Conservation (phyloP, 2,329 filamentous ascomycete species). For the Colletotrichum somersetense region DNA sequence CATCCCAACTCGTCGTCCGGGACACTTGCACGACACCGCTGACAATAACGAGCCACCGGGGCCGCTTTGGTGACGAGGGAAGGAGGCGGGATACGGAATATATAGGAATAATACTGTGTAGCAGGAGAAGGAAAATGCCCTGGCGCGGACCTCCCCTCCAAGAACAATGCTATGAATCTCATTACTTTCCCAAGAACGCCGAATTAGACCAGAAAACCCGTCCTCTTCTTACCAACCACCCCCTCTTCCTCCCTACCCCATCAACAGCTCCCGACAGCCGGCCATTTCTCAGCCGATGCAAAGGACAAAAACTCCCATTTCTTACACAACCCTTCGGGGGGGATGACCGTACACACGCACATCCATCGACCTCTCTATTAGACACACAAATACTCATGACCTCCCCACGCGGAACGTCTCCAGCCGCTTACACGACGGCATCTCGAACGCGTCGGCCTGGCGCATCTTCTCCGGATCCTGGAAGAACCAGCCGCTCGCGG, state of each 20-base stretch:
- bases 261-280: neutral
- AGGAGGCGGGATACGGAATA: neutral
- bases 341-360: neutral
- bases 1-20: neutral
- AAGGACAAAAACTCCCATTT: neutral
- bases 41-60: no score
- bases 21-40: neutral
- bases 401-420: slow-evolving; percentile 54
- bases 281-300: neutral
- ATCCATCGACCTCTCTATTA: neutral
- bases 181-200: slow-evolving; percentile 15
- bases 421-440: slow-evolving; percentile 66
- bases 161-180: slow-evolving; percentile 19
- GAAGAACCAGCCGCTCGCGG: slow-evolving; percentile 90
- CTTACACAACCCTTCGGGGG: neutral
- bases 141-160: neutral
- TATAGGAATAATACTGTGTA: slow-evolving; percentile 9
- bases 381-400: slow-evolving; percentile 9
- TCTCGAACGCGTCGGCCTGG: slow-evolving; percentile 68
- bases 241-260: neutral
- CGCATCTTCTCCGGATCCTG: slow-evolving; percentile 84
- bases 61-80: neutral
- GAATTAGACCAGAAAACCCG: neutral
- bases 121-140: neutral
- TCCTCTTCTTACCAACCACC: no score